Evolutionary conservation across 257 asterid species (phyloP), one percentile per base, ranked within the genome.

Genomic region (Primulina eburnea): DNA sequence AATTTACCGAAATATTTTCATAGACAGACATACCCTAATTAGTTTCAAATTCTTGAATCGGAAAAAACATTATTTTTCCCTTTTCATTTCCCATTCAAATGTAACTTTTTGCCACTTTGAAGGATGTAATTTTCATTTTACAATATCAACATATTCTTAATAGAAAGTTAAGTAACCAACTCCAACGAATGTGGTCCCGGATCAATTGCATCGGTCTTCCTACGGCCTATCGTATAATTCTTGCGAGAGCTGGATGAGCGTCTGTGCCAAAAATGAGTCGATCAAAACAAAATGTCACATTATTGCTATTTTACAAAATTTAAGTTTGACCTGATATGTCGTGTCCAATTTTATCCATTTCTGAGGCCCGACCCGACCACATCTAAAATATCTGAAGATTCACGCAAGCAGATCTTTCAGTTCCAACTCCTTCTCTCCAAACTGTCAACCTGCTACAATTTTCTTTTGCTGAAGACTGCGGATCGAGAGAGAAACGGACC

Each of bases 301-400:
- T 21, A 21, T 21, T 21, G 24, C 24, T 21, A 21, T 21, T 21
- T 21, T 21, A 21, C 24, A 21, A 21, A 21, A 21, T 21, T 21
- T 21, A 21, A 21, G 73, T 78, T 74, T 80, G 83, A 75, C 80
- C 66, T 75, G 56, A 56, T 16, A 69, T 74, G 73, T 17, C 76
- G 79, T 68, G 81, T 76, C 73, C 70, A 34, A 71, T 66, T 47
- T 68, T 21, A 12, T 34, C 17, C 73, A 26, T 66, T 29, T 18
- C 65, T 60, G 64, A 28, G 62, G 37, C 63, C 82, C 83, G 59
- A 57, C 72, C 68, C 5, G 68, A 71, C 37, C 63, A 3, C 2
- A 47, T 63, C 56, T 21, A 5, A 47, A 71, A 84, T 81, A 81
- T 79, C 88, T 81, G 74, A 37, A 69, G 78, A 79, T 75, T 73